Conservation (phyloP, 2,329 filamentous ascomycete genomes). For the Ascochyta rabiei region DNA sequence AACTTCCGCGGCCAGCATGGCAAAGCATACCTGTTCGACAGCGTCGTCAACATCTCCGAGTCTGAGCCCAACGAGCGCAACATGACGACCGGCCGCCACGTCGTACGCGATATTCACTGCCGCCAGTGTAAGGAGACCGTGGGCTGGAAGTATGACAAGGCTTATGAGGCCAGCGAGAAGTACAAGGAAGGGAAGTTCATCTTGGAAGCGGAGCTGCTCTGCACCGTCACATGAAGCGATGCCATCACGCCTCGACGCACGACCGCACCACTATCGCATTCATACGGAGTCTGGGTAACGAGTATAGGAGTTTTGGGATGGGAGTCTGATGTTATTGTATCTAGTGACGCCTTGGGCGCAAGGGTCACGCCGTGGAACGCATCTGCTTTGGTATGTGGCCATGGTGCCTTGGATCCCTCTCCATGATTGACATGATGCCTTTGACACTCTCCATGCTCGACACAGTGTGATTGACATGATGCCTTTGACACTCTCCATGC, state of each 20-base stretch:
- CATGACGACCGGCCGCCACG: conserved; percentile 96
- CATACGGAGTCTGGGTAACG: conserved; percentile 27
- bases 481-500: neutral
- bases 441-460: too few species aligned
- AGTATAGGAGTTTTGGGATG: conserved; percentile 12
- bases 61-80: conserved; percentile 89
- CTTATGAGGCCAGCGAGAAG: conserved; percentile 88
- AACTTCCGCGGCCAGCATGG: conserved; percentile 98
- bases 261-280: conserved; percentile 23
- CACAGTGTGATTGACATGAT: neutral
- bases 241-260: neutral
- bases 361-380: neutral
- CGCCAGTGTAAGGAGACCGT: conserved; percentile 90
- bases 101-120: conserved; percentile 92
- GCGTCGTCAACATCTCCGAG: conserved; percentile 85
- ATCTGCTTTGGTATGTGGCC: neutral
- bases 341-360: neutral
- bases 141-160: conserved; percentile 99
- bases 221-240: conserved; percentile 65
- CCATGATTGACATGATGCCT: neutral
- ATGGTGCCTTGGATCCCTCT: neutral
- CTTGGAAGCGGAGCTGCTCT: conserved; percentile 87
- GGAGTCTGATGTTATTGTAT: neutral
- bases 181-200: conserved; percentile 99
- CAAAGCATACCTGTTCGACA: conserved; percentile 96